Conservation (phyloP, 1,284 basidiomycete genomes). For the Cutaneotrichosporon sp. region DNA sequence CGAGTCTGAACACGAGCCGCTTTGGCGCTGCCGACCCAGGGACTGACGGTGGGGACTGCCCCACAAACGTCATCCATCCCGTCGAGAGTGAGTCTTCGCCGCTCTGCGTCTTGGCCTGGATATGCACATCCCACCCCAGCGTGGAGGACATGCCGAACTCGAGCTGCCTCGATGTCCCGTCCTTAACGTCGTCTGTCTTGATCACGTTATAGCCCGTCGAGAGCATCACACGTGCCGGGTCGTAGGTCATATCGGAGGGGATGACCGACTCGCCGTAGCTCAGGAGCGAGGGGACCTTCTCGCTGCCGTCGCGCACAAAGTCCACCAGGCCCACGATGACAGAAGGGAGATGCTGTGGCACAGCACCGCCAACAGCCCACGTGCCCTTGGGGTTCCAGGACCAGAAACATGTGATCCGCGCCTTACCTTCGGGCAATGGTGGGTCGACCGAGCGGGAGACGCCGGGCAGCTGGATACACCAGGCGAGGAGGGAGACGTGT, state of each 20-base stretch:
- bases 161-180: constrained; percentile 56
- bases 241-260: constrained; percentile 70
- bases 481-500: constrained; percentile 79
- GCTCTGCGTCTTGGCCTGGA: constrained; percentile 60
- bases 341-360: constrained; percentile 67
- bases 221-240: constrained; percentile 73
- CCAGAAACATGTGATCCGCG: constrained; percentile 88
- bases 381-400: constrained; percentile 88
- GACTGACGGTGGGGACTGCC: constrained; percentile 48
- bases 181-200: constrained; percentile 55
- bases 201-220: constrained; percentile 81
- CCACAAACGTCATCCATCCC: constrained; percentile 64
- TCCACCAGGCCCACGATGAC: constrained; percentile 75
- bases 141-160: constrained; percentile 71
- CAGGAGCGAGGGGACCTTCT: constrained; percentile 66
- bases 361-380: constrained; percentile 66
- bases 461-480: constrained; percentile 72
- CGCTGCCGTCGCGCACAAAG: constrained; percentile 66
- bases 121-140: constrained; percentile 87
- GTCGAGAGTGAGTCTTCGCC: constrained; percentile 61
- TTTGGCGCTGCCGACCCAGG: constrained; percentile 51
- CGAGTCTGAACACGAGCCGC: constrained; percentile 62
- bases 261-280: constrained; percentile 79
- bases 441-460: constrained; percentile 37
- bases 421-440: constrained; percentile 45